Conservation (phyloP, 106 monocot species). For the Dendrobium chrysotoxum region DNA sequence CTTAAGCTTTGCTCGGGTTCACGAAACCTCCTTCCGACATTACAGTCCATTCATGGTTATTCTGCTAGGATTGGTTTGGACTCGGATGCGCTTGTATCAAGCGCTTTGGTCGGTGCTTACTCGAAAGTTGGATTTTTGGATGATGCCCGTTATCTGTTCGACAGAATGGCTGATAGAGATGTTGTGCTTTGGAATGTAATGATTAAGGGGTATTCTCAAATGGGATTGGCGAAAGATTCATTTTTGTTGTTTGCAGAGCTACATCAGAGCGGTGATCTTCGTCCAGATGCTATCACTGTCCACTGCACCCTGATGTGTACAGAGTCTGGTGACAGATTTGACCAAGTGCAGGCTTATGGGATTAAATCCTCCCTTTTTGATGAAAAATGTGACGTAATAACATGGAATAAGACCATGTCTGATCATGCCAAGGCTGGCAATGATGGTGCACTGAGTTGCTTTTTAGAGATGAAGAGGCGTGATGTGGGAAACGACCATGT, state of each 20-base stretch:
- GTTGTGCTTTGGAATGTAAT: conserved; percentile 61
- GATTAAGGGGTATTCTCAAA: conserved; percentile 55
- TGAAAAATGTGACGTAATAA: conserved; percentile 23
- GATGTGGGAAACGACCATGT: conserved; percentile 41
- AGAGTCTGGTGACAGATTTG: conserved; percentile 1
- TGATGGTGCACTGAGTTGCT: conserved; percentile 15
- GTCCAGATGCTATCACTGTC: conserved; percentile 32
- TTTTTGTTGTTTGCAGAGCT: conserved; percentile 42
- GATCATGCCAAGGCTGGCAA: conserved; percentile 27
- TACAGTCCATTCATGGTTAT: conserved; percentile 28
- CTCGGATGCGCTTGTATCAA: conserved; percentile 36
- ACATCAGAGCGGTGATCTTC: conserved; percentile 19
- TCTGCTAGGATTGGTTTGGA: conserved; percentile 26
- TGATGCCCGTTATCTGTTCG: conserved; percentile 39
- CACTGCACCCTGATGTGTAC: conserved; percentile 16
- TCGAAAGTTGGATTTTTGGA: conserved; percentile 32
- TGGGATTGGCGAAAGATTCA: conserved; percentile 30
- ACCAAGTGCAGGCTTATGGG: conserved; percentile 41
- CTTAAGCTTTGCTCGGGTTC: conserved; percentile 54
- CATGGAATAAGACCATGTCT: conserved; percentile 46
- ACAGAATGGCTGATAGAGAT: conserved; percentile 42
- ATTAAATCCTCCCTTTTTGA: conserved; percentile 35
- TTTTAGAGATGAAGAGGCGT: conserved; percentile 47
- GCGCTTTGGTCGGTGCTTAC: conserved; percentile 47
- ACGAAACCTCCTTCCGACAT: conserved; percentile 4